Base-by-base conservation (phyloP, 306 rosid species). In the Vachellia collinsii region DNA sequence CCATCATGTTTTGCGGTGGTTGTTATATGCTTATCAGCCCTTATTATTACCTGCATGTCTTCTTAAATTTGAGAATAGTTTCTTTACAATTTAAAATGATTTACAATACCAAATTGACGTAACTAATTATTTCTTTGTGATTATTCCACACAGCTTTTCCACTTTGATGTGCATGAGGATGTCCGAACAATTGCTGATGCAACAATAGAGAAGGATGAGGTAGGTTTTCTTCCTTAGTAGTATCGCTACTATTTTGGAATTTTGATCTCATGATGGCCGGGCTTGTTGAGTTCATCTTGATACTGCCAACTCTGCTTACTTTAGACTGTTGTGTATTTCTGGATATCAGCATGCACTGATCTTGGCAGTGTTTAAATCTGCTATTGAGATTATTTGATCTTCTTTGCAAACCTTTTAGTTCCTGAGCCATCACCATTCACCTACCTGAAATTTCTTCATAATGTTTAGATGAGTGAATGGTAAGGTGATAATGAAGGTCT, bases 101-200 rank as follows among this genome's bases (percentile, higher is more conserved):
- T 65, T 82, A 66, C 42, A 41, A 62, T 53, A 17, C 65, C 75
- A 65, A 67, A 37, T 84, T 43, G 58, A 80, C n/a, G 61, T 65
- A 46, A 66, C 76, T 82, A n/a, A 47, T 34, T 77, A 50, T 51
- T 36, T 76, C 16, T 46, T 19, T 68, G 22, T 83, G 62, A 37
- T 79, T 37, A 7, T 69, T 76, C n/a, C 74, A 38, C 47, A 12
- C 88, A 95, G 97, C 96, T 93, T 81, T 95, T 91, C 89, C 98
- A 91, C 88, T 95, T 95, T 85, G 99, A 93, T 82, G 99, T 95
- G 81, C 98, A 95, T 41, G 98, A 93, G 85, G 98, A 93, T 79
- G 98, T 93, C 48, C 85, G 97, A 72, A 95, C 99, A 74, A 93
- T 80, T 90, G 99, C 99, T 56, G 97, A 95, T 84, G 98, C 99